A percentile compares a stretch with the other conserved stretches of the same genome.
These are phyloP conservation scores for Novakomyces olei DNA, from an alignment of 805 yeast species.

Conservation along the genomic window DNA sequence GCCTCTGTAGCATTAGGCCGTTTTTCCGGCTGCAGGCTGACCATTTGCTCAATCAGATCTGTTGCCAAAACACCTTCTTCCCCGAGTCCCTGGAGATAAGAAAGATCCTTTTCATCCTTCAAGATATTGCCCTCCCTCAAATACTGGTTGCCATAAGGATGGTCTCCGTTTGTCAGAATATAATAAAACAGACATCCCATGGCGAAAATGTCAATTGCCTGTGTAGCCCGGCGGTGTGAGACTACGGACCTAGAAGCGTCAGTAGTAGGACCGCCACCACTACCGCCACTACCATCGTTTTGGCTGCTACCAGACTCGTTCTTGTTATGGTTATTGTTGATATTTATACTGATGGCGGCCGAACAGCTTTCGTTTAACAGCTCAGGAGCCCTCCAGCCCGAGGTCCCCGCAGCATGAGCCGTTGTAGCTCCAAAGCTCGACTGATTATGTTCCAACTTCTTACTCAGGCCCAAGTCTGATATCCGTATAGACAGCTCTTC, in stretches of 20 bases:
- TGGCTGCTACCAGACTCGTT: constrained; percentile 15
- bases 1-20: constrained; percentile 55
- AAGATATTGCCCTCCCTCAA: constrained; percentile 74
- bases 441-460: constrained; percentile 75
- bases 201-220: constrained; percentile 83
- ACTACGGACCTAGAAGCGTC: constrained; percentile 17
- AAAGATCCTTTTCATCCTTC: constrained; percentile 34
- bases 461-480: constrained; percentile 91
- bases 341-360: neutral
- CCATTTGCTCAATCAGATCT: constrained; percentile 55
- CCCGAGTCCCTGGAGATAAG: constrained; percentile 22
- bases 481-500: constrained; percentile 28
- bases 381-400: constrained; percentile 98
- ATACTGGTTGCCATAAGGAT: constrained; percentile 90
- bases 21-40: constrained; percentile 35
- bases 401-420: constrained; percentile 84
- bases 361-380: constrained; percentile 29
- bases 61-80: constrained; percentile 37
- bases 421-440: constrained; percentile 84
- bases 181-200: constrained; percentile 87
- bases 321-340: neutral
- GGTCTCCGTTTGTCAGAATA: constrained; percentile 58
- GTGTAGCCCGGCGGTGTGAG: constrained; percentile 42
- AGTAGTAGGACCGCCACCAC: constrained; percentile 3
- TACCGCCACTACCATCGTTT: constrained; percentile 12